Evolutionary conservation across 345 rosid genomes (phyloP), one percentile per base, ranked within the genome.

Genomic region (Rhizophora mangle): DNA sequence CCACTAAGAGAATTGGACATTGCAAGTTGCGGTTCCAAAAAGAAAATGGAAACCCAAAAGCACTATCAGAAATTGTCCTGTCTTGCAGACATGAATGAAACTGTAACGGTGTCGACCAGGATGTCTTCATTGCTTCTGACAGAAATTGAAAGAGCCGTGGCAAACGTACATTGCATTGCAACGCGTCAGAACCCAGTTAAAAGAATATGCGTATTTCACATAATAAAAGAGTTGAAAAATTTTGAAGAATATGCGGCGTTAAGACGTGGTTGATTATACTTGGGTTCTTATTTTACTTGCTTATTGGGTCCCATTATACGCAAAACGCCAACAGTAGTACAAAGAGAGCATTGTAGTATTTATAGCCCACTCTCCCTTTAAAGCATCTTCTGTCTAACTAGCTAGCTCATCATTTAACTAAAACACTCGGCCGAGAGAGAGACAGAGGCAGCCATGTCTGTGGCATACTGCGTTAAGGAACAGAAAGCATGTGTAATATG

Each of bases 401-500:
- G 4, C 56, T 13, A 20, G 21, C 69, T n/a, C 19, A 16, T 11
- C 20, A 5, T 3, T 20, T 61, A 34, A 31, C 1, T n/a, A 6
- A 6, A 26, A 19, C 31, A 11, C 26, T 2, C 4, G 1, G 16
- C 27, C 10, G 22, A 68, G 9, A 39, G 60, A 75, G 71, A 78
- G 22, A 60, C 59, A 66, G 69, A 60, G 67, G 64, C 16, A 51
- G 79, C 76, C 74, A 86, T 84, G 86, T 77, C 81, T 60, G 26
- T 61, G 22, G 81, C 80, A 24, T 89, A 86, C 65, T 90, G 98
- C 49, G 60, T 76, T 0, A 84, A 77, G 64, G 91, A 93, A 67
- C 66, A 83, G 69, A 89, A 83, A 79, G 68, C 84, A 20, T 94
- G 98, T 62, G 84, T 88, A 27, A 43, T 74, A 2, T 91, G 97